phyloP scores from a whole-genome alignment of 441 rosid genomes.

The Erysimum cheiri region DNA sequence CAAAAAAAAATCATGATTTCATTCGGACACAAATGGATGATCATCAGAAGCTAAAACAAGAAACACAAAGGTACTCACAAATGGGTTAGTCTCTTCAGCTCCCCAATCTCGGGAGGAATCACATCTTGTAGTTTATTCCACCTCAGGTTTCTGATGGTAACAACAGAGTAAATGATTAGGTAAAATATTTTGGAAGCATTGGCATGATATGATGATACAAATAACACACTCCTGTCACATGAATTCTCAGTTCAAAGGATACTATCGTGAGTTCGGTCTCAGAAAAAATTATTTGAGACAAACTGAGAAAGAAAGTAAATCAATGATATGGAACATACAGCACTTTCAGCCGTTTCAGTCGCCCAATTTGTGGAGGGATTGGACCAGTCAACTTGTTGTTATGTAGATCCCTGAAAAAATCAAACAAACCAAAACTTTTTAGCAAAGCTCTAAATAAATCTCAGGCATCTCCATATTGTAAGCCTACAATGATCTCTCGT shows the following conservation, averaged over 20 bases:
- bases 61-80: slow-evolving; percentile 58
- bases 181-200: neutral
- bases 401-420: slow-evolving; percentile 68
- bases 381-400: slow-evolving; percentile 85
- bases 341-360: slow-evolving; percentile 64
- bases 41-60: neutral
- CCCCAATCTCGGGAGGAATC: slow-evolving; percentile 91
- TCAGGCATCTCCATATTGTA: neutral
- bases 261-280: slow-evolving; percentile 9
- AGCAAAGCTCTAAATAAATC: neutral
- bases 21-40: neutral
- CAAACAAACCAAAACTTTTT: slow-evolving; percentile 26
- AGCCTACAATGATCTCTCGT: neutral
- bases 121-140: slow-evolving; percentile 97
- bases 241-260: neutral
- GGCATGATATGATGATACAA: neutral
- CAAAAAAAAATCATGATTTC: neutral
- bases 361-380: slow-evolving; percentile 81
- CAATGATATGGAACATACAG: slow-evolving; percentile 49
- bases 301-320: neutral
- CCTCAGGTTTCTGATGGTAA: slow-evolving; percentile 74
- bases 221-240: slow-evolving; percentile 2
- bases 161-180: slow-evolving; percentile 32
- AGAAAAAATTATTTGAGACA: neutral
- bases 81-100: slow-evolving; percentile 89